Percentiles rank a stretch among this genome's conserved stretches.
Evolutionary conservation across 2,329 filamentous ascomycete genomes (phyloP).

Genomic region (Apiospora malaysiana): DNA sequence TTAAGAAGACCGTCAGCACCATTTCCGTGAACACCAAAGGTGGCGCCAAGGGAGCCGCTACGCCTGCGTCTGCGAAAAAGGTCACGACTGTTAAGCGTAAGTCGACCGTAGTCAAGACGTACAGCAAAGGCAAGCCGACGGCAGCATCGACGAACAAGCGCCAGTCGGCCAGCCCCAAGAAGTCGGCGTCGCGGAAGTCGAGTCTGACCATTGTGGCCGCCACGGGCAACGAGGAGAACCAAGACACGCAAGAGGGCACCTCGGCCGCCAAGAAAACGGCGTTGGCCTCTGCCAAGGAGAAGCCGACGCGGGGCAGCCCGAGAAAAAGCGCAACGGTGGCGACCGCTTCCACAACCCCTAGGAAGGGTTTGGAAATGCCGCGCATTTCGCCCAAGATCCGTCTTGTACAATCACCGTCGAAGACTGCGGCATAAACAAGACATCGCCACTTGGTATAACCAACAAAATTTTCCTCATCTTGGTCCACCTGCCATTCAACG

Average conservation of each 20-base stretch:
- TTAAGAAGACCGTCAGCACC: conserved; percentile 47
- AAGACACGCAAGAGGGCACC: conserved; percentile 21
- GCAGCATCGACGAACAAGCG: background rate
- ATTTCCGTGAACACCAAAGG: conserved; percentile 46
- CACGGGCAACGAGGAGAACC: conserved; percentile 21
- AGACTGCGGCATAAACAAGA: background rate
- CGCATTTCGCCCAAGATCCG: conserved; percentile 41
- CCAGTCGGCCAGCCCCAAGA: conserved; percentile 27
- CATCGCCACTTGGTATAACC: background rate
- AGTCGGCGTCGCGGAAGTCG: conserved; percentile 30
- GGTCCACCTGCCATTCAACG: conserved; percentile 15
- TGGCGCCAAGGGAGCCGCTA: conserved; percentile 32
- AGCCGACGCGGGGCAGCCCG: conserved; percentile 22
- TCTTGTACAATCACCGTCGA: conserved; percentile 37
- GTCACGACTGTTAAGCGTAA: conserved; percentile 33
- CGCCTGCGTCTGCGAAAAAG: conserved; percentile 29
- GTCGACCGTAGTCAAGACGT: conserved; percentile 37
- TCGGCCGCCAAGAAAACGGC: conserved; percentile 23
- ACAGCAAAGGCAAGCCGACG: conserved; percentile 32
- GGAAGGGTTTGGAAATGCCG: conserved; percentile 36
- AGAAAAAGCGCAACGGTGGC: conserved; percentile 25
- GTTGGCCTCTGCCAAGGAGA: conserved; percentile 4
- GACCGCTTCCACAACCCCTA: conserved; percentile 26
- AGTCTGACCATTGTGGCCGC: conserved; percentile 35
- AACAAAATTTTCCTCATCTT: background rate